phyloP scores from a whole-genome alignment of 495 filamentous ascomycete genomes.

The Aspergillus campestris region DNA sequence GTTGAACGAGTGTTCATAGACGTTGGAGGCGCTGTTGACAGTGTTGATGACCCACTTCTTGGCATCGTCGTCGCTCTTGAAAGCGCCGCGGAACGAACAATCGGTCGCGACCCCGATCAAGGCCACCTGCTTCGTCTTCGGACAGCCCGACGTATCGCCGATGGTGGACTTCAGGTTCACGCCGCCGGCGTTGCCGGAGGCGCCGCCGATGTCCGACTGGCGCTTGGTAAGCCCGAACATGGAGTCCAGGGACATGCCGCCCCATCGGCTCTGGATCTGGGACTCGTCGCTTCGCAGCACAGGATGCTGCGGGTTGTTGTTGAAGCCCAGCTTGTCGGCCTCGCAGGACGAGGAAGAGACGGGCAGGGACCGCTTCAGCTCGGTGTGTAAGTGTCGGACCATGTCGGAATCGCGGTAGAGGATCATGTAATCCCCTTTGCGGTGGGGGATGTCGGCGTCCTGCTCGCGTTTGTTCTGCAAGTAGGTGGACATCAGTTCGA shows the following conservation, averaged over 20 bases:
- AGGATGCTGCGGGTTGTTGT: conserved; percentile 56
- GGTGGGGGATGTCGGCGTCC: conserved; percentile 60
- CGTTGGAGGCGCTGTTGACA: conserved; percentile 76
- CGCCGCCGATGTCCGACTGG: conserved; percentile 45
- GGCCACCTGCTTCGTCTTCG: conserved; percentile 78
- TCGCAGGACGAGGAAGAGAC: conserved; percentile 40
- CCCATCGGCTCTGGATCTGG: conserved; percentile 39
- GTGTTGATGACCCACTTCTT: conserved; percentile 67
- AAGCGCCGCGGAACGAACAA: conserved; percentile 70
- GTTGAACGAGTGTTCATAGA: conserved; percentile 89
- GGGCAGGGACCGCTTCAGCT: conserved; percentile 43
- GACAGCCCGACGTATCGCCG: conserved; percentile 73
- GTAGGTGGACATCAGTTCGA: conserved; percentile 71
- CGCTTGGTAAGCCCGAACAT: conserved; percentile 48
- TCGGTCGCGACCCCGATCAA: conserved; percentile 89
- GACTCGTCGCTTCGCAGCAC: conserved; percentile 43
- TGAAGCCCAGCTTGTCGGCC: conserved; percentile 64
- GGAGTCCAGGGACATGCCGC: conserved; percentile 43
- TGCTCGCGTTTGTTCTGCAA: conserved; percentile 58
- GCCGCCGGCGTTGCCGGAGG: conserved; percentile 65
- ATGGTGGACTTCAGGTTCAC: conserved; percentile 79
- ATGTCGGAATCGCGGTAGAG: conserved; percentile 89
- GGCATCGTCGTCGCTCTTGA: conserved; percentile 52
- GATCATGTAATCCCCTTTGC: conserved; percentile 73
- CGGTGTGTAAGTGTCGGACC: conserved; percentile 34